Percentiles rank a stretch among this genome's conserved stretches.
Conservation (phyloP, 192 early-diverging fungal species). For the Dimargaris verticillata region DNA sequence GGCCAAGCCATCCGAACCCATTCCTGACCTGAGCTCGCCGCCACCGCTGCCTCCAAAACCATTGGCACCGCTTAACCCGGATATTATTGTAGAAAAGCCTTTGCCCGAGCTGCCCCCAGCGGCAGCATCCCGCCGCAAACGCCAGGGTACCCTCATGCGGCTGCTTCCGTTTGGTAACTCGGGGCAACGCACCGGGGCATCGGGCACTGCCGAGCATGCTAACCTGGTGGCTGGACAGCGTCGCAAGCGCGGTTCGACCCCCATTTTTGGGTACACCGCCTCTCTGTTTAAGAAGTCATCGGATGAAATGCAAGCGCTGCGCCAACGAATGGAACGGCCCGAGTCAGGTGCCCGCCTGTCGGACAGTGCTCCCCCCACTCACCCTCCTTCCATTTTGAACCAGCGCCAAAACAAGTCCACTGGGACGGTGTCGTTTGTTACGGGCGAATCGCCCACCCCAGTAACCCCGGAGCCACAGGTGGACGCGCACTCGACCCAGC, state of each 20-base stretch:
- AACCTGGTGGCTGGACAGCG: background rate
- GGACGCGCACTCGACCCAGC: no score
- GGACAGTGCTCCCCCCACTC: background rate
- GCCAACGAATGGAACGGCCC: background rate
- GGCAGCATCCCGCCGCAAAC: no score
- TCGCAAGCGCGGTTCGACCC: background rate
- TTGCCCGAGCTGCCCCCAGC: no score
- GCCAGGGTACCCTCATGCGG: conserved; percentile 2
- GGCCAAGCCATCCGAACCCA: no score
- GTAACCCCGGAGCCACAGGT: no score
- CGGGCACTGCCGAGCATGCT: background rate
- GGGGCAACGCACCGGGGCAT: background rate
- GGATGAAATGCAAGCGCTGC: background rate
- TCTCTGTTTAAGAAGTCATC: background rate
- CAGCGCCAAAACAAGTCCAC: conserved; percentile 1
- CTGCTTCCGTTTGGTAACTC: background rate
- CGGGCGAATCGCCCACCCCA: no score
- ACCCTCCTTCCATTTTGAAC: background rate
- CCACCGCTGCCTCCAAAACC: background rate
- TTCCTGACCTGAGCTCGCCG: background rate
- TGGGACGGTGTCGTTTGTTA: background rate
- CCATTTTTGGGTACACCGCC: background rate
- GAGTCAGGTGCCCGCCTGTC: background rate
- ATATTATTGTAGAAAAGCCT: no score
- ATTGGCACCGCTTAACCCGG: background rate